Evolutionary conservation across 2,329 filamentous ascomycete species (phyloP).

Genomic region (Endocalyx cinctus): DNA sequence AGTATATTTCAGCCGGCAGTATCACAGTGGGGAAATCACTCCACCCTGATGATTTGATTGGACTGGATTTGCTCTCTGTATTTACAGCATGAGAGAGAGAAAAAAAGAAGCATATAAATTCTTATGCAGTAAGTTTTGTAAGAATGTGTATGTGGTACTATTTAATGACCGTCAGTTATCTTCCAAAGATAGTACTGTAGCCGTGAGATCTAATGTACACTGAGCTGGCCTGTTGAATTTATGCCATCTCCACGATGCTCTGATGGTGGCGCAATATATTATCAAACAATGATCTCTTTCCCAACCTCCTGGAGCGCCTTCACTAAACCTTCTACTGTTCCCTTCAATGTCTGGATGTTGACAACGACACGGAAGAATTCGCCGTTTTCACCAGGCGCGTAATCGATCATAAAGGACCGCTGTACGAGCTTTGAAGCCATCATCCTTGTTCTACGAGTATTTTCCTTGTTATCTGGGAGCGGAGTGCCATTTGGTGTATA

Average conservation of each 20-base stretch:
- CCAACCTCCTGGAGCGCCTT: conserved; percentile 23
- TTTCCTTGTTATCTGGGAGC: conserved; percentile 34
- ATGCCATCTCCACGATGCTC: no score
- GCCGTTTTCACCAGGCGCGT: conserved; percentile 51
- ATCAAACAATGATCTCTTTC: conserved; percentile 15
- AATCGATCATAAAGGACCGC: conserved; percentile 57
- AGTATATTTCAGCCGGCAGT: background rate
- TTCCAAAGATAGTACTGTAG: no score
- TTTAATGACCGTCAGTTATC: no score
- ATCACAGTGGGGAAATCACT: background rate
- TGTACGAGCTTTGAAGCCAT: conserved; percentile 45
- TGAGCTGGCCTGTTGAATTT: no score
- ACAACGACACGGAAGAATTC: conserved; percentile 58
- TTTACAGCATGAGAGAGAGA: no score
- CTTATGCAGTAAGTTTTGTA: no score
- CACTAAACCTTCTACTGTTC: conserved; percentile 38
- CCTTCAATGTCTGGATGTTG: conserved; percentile 49
- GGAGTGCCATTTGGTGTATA: conserved; percentile 59
- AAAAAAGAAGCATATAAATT: no score
- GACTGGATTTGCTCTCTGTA: no score
- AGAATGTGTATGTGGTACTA: no score
- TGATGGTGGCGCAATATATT: no score
- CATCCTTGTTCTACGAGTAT: conserved; percentile 44
- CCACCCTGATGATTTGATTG: no score
- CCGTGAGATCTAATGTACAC: no score